Conservation (phyloP, 2,329 filamentous ascomycete species). For the Aureobasidium sp. region DNA sequence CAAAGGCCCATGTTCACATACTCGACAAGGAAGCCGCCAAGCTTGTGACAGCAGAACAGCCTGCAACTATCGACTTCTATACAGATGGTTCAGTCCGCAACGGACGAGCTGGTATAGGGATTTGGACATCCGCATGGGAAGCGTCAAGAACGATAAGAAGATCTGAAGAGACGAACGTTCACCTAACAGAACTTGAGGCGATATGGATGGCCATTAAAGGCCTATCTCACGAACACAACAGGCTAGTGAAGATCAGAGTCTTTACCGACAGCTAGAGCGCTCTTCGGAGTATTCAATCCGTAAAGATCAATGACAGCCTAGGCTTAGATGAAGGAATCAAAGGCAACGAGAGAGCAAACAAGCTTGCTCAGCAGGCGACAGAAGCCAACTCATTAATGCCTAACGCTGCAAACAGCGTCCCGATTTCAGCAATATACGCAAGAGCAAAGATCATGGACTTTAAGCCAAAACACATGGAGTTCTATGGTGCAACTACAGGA, state of each 20-base stretch:
- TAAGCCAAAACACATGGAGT: too few species aligned
- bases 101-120: background rate
- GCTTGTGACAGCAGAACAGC: background rate
- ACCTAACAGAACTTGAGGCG: background rate
- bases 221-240: background rate
- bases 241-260: background rate
- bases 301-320: too few species aligned
- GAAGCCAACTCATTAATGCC: background rate
- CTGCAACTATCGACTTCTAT: constrained; percentile 1
- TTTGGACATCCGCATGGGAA: constrained; percentile 1
- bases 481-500: too few species aligned
- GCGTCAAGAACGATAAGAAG: background rate
- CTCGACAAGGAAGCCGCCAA: background rate
- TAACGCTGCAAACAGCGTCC: background rate
- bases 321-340: constrained; percentile 10
- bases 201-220: constrained; percentile 11
- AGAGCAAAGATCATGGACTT: too few species aligned
- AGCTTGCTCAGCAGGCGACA: background rate
- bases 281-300: background rate
- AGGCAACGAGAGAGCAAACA: constrained; percentile 7
- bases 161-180: background rate
- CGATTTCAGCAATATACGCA: too few species aligned
- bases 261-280: background rate
- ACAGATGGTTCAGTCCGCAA: background rate
- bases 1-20: background rate